Evolutionary conservation across 352 stramenopile genomes (phyloP).

Genomic region (Saprolegnia parasitica): DNA sequence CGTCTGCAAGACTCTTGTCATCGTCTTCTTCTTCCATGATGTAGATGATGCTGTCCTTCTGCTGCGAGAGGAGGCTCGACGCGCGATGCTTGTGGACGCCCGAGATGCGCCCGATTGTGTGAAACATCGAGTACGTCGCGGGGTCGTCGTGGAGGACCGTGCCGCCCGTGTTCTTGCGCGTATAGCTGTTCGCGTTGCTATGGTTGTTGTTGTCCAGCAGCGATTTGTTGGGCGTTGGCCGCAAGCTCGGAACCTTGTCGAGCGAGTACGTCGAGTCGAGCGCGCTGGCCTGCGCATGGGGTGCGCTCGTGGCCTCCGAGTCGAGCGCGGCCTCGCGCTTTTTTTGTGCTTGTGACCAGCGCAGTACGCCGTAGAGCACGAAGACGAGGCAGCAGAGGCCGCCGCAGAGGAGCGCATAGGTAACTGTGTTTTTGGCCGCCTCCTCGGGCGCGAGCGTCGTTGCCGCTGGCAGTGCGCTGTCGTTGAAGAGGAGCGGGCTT

Average conservation of each 20-base stretch:
- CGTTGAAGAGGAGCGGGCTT: neutral
- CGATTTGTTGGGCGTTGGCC: neutral
- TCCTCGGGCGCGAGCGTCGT: neutral
- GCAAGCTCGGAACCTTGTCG: neutral
- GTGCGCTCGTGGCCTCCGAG: neutral
- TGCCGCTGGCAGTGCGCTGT: neutral
- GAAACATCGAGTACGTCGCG: constrained; percentile 23
- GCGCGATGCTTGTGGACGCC: neutral
- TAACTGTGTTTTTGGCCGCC: constrained; percentile 11
- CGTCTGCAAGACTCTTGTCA: neutral
- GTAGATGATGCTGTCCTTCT: constrained; percentile 19
- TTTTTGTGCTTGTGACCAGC: constrained; percentile 10
- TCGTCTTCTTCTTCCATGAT: constrained; percentile 29
- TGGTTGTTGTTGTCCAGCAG: neutral
- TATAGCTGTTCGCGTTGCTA: neutral
- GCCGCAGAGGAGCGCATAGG: constrained; percentile 14
- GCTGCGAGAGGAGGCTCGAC: neutral
- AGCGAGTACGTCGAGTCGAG: constrained; percentile 3
- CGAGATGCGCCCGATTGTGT: constrained; percentile 24
- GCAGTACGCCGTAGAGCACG: constrained; percentile 22
- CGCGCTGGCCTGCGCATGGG: neutral
- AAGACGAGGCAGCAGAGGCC: constrained; percentile 23
- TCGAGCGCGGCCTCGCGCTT: neutral
- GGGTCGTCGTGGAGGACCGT: constrained; percentile 7
- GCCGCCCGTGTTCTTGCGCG: neutral